Base-by-base conservation (phyloP, 2,329 filamentous ascomycete genomes). In the Pseudopyricularia cyperi region DNA sequence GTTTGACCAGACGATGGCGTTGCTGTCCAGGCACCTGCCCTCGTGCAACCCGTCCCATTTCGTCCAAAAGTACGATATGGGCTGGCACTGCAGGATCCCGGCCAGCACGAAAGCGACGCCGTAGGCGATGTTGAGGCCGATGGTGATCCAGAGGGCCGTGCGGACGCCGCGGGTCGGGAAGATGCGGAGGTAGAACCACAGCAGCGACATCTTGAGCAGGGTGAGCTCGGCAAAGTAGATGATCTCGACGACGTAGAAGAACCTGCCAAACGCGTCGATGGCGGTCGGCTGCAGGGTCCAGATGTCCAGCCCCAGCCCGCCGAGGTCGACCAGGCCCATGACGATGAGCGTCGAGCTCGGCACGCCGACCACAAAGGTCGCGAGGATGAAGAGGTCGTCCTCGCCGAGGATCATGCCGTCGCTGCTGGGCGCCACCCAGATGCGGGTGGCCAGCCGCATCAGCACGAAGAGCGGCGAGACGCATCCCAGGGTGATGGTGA, bases 101-200 rank as follows among this genome's bases (percentile, higher is more conserved):
- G 68, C 60, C 3, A 75, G 54, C 17, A 70, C 52, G 35, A 74
- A 78, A 3, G 61, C 56, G 15, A 71, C 3, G 2, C 71, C 71
- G 51, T 67, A 72, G 1, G 68, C 8, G 5, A 60, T 37, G 46
- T 67, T 68, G 52, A 74, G 65, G 4, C 57, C 56, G 34, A 75
- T 57, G 0, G 72, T 73, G n/a, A 54, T 65, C 62, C 66, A 70
- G 6, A 77, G 63, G 12, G 73, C 47, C 6, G 61, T 63, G 14
- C 67, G 66, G 9, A 76, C 66, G 3, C 48, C 53, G 0, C 51
- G 54, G 0, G 62, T 58, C 0, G 73, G 73, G 55, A 81, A 81
- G 52, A 80, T 73, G 51, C 74, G 70, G 5, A 76, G 63, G 57
- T 78, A 80, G 61, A 80, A 78, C 57, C 74, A 67, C 1, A 80